Base-by-base conservation (phyloP, 1,139 yeast species). In the Sugiyamaella sp. region DNA sequence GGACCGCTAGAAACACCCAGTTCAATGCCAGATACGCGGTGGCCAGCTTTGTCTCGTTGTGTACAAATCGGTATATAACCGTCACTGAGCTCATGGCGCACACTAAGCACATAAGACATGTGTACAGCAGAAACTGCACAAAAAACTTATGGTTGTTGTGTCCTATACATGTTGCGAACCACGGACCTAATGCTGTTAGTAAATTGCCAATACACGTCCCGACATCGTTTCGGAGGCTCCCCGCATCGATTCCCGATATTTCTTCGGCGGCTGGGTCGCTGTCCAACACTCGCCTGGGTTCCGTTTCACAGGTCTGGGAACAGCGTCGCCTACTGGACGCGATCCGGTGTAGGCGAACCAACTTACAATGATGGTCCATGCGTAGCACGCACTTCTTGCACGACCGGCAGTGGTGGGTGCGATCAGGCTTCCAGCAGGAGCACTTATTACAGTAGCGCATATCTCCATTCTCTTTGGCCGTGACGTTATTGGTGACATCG, bases 151-250 rank as follows among this genome's bases (percentile, higher is more conserved):
- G 91, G 71, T 91, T 91, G 46, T 73, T 73, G 71, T 79, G 86
- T 0, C 99, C 99, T 53, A 95, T 81, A 68, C 99, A 93, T 10
- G 82, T 77, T 3, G 96, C 83, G 67, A 93, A 90, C 99, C 99
- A 93, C 0, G 99, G 98, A 68, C 55, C 55, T 52, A n/a, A 12
- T 24, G 33, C 14, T 29, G 35, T 29, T 29, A 29, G 35, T n/a
- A n/a, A 29, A 25, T 10, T 25, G 10, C 29, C 10, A 25, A 25
- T 25, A 25, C 29, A 10, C 29, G 29, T 25, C 29, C 29, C n/a
- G n/a, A n/a, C n/a, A n/a, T n/a, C n/a, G n/a, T n/a, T n/a, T n/a
- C n/a, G n/a, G n/a, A n/a, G n/a, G n/a, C 10, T 25, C 29, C 10
- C 10, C 29, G 10, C 29, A 24, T 6, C 29, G 29, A 24, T 24